Evolutionary conservation across 2,329 filamentous ascomycete species (phyloP), one percentile per base, ranked within the genome.

Genomic region (Corinectria fuckeliana): DNA sequence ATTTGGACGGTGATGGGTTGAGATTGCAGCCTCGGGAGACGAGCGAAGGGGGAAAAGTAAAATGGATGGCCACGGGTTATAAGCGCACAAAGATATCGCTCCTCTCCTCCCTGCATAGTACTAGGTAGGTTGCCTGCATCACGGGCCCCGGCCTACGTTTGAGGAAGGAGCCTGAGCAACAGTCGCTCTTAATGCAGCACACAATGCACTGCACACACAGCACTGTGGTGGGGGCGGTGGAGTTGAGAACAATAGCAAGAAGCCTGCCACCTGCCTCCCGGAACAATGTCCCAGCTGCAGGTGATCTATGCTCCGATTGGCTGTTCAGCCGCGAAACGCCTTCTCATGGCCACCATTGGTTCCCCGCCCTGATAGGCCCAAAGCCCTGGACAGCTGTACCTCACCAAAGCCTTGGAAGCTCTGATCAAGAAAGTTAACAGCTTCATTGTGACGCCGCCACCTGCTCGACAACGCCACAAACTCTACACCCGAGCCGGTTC

Each of bases 271-370:
- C 39, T 47, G 42, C 42, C 58, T 56, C 28, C 26, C 52, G 36
- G 59, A 68, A 68, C 63, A 69, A 69, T 67, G 23, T n/a, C n/a
- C 54, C 44, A 62, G 53, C 53, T 48, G 54, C 39, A 32, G 52
- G 34, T 65, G 62, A 51, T 36, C 53, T 55, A 49, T 61, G 53
- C 61, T 58, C 23, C 64, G 47, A 70, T 70, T 70, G 68, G 67
- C 41, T 52, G 13, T n/a, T 42, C 58, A 63, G 21, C 63, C 63
- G 65, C 63, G 56, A 65, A 60, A 58, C 60, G 62, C 57, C 44
- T 50, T 52, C 62, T 54, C 58, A n/a, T 26, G 45, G 52, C 36
- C 30, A 5, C 16, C 18, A 8, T 45, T 41, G 23, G 28, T n/a
- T 11, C 36, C 38, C 28, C 7, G 28, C 21, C 18, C 42, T 58